Evolutionary conservation across 23 red algal species (phyloP).

Genomic region (Gracilaria gracilis): DNA sequence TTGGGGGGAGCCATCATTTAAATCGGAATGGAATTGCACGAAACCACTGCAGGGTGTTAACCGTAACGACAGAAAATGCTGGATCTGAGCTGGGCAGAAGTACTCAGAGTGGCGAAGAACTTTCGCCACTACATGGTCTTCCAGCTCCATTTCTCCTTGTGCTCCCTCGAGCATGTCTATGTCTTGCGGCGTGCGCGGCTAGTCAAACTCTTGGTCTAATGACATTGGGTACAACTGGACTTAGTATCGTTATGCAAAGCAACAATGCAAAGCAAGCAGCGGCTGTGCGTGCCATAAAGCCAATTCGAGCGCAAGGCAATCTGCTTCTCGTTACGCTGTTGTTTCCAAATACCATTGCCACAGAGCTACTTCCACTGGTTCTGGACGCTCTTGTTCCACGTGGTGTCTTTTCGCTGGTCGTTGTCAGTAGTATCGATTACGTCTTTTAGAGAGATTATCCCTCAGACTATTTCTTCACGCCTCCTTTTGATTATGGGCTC

Average conservation of each 20-base stretch:
- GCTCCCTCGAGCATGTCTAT: slow-evolving; percentile 74
- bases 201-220: slow-evolving; percentile 96
- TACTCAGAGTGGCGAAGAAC: not conserved
- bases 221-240: slow-evolving; percentile 81
- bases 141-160: slow-evolving; percentile 57
- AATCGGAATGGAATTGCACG: too few species aligned
- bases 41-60: too few species aligned
- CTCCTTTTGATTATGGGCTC: slow-evolving; percentile 83
- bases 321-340: slow-evolving; percentile 92
- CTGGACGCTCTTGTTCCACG: slow-evolving; percentile 79
- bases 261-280: slow-evolving; percentile 63
- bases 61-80: too few species aligned
- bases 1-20: too few species aligned
- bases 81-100: too few species aligned
- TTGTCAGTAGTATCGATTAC: slow-evolving; percentile 81
- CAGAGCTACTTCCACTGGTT: slow-evolving; percentile 84
- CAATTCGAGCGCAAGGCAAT: slow-evolving; percentile 96
- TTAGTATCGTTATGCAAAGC: slow-evolving; percentile 82
- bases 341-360: slow-evolving; percentile 88
- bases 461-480: slow-evolving; percentile 90
- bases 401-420: slow-evolving; percentile 67
- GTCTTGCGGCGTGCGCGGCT: slow-evolving; percentile 79
- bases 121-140: slow-evolving; percentile 60
- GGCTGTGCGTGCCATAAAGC: slow-evolving; percentile 78
- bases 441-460: slow-evolving; percentile 93